Percentiles rank a stretch among this genome's conserved stretches.
Conservation (phyloP, 495 filamentous ascomycete genomes). For the Penicillium ochrochloron region DNA sequence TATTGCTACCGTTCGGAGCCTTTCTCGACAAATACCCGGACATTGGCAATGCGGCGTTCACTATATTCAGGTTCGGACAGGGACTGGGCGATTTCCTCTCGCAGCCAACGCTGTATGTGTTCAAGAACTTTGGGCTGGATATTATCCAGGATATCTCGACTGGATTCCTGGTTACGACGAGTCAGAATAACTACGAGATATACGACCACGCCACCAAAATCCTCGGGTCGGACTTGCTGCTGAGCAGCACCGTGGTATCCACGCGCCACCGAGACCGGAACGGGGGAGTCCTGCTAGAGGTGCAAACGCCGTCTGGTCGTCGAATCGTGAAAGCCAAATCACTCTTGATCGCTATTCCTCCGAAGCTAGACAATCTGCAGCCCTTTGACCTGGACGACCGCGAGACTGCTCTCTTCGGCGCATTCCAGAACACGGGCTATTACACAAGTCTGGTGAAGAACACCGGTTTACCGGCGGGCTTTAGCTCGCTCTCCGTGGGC, state of each 20-base stretch:
- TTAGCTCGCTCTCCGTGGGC: constrained; percentile 15
- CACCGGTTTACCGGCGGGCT: constrained; percentile 41
- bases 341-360: constrained; percentile 52
- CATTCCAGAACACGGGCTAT: constrained; percentile 41
- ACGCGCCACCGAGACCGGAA: constrained; percentile 30
- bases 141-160: constrained; percentile 24
- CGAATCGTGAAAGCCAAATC: constrained; percentile 49
- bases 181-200: constrained; percentile 45
- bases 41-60: constrained; percentile 30
- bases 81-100: constrained; percentile 46
- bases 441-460: constrained; percentile 49
- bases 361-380: constrained; percentile 37
- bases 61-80: constrained; percentile 36
- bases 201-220: constrained; percentile 41
- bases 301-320: constrained; percentile 39
- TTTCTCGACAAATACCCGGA: constrained; percentile 52
- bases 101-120: constrained; percentile 32
- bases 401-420: constrained; percentile 44
- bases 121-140: constrained; percentile 32
- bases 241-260: constrained; percentile 34
- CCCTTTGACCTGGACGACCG: constrained; percentile 38
- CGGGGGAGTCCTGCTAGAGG: constrained; percentile 33
- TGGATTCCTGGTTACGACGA: constrained; percentile 31
- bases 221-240: constrained; percentile 37
- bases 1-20: constrained; percentile 53